Evolutionary conservation across 78 protist species (phyloP).

Genomic region (Dictyostelium purpureum): DNA sequence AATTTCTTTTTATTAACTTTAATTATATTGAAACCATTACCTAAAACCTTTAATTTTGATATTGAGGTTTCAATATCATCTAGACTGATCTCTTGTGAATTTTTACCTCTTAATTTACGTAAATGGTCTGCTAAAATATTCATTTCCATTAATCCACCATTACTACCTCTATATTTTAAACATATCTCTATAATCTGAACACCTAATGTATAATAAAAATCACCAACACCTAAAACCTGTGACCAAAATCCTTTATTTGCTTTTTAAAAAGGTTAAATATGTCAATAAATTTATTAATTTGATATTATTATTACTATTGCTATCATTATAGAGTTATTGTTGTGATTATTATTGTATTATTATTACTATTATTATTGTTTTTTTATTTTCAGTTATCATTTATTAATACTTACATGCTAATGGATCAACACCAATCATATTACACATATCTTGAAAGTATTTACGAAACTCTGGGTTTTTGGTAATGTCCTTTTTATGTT

Average conservation of each 20-base stretch:
- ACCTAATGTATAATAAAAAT: slow-evolving; percentile 95
- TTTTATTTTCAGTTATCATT: too few relatives aligned
- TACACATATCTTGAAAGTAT: slow-evolving; percentile 93
- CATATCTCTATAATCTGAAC: slow-evolving; percentile 95
- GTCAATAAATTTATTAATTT: not conserved
- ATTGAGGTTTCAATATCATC: slow-evolving; percentile 93
- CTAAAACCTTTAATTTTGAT: slow-evolving; percentile 76
- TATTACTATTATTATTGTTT: too few relatives aligned
- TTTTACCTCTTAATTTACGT: slow-evolving; percentile 47
- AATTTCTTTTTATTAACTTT: slow-evolving; percentile 41
- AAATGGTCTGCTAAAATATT: slow-evolving; percentile 63
- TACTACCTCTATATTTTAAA: slow-evolving; percentile 77
- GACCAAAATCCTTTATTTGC: slow-evolving; percentile 97
- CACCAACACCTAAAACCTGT: slow-evolving; percentile 96
- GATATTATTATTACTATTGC: not conserved
- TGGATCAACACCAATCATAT: slow-evolving; percentile 95
- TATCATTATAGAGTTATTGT: not conserved
- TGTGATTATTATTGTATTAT: too few relatives aligned
- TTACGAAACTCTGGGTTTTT: slow-evolving; percentile 92
- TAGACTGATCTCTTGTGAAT: slow-evolving; percentile 67
- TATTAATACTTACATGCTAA: slow-evolving; percentile 72
- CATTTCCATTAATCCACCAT: slow-evolving; percentile 94
- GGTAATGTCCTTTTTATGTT: slow-evolving; percentile 87
- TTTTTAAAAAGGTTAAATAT: not conserved
- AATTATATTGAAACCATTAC: slow-evolving; percentile 81